Percentiles rank a stretch among this genome's conserved stretches.
phyloP scores from a whole-genome alignment of 2,329 filamentous ascomycete genomes.

The Diaporthe batatas region DNA sequence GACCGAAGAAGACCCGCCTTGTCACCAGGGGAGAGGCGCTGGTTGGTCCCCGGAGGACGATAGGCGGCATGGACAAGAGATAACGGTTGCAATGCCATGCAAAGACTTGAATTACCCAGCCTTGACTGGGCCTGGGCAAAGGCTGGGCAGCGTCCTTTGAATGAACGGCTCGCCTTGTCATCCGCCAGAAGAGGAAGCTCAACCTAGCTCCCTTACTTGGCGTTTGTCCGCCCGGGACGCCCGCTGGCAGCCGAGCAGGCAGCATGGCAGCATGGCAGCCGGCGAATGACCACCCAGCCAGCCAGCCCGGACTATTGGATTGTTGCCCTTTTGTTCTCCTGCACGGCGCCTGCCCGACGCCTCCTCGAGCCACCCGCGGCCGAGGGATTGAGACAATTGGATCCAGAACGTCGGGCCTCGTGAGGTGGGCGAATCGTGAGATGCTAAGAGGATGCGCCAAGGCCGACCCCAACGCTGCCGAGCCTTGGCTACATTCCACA shows the following conservation, averaged over 20 bases:
- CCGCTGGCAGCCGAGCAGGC: conserved; percentile 20
- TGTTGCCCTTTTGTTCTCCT: background rate
- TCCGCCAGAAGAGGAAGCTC: conserved; percentile 30
- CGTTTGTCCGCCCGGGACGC: conserved; percentile 16
- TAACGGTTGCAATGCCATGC: conserved; percentile 33
- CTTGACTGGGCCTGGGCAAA: conserved; percentile 28
- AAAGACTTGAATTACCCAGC: conserved; percentile 32
- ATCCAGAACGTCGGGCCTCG: conserved; percentile 20
- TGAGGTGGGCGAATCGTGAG: background rate
- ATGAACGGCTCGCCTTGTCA: conserved; percentile 31
- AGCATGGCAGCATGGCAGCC: conserved; percentile 4
- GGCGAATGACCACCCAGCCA: background rate
- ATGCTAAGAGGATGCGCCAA: conserved; percentile 27
- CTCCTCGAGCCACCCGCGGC: background rate
- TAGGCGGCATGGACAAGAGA: conserved; percentile 28
- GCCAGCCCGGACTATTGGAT: background rate
- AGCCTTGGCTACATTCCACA: conserved; percentile 25
- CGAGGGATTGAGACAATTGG: conserved; percentile 17
- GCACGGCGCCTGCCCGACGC: background rate
- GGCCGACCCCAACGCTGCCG: conserved; percentile 26
- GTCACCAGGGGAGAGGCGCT: background rate
- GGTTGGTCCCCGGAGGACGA: conserved; percentile 23
- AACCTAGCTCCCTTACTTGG: conserved; percentile 27
- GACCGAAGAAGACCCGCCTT: conserved; percentile 27
- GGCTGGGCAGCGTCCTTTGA: conserved; percentile 27